Evolutionary conservation across 225 moss, liverwort and hornwort species (phyloP).

Genomic region (Ulota crispa): DNA sequence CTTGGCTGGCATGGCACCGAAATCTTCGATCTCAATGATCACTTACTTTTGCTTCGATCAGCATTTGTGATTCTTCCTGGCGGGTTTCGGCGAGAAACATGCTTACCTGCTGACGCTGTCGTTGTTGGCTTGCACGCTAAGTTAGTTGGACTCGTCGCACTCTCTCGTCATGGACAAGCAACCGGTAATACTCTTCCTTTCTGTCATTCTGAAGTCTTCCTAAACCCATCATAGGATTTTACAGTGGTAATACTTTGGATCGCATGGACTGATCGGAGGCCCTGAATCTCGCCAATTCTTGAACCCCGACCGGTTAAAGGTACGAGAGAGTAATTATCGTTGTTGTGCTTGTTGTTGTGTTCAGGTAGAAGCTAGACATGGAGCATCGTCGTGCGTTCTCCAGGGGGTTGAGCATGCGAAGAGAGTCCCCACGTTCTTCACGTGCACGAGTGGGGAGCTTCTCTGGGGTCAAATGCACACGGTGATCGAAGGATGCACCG

Average conservation of each 20-base stretch:
- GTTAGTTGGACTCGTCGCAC: not conserved
- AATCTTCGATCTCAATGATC: not conserved
- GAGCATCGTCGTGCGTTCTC: slow-evolving; percentile 16
- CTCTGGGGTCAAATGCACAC: slow-evolving; percentile 66
- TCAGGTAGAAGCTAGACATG: not conserved
- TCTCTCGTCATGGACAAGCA: slow-evolving; percentile 23
- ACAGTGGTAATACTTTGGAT: not conserved
- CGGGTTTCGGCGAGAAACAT: not conserved
- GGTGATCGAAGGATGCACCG: slow-evolving; percentile 34
- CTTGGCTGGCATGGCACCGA: no score
- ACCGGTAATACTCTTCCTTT: not conserved
- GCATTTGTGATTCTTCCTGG: no score
- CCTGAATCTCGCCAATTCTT: not conserved
- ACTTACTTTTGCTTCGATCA: not conserved
- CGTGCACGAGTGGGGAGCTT: slow-evolving; percentile 51
- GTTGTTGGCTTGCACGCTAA: not conserved
- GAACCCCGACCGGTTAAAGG: not conserved
- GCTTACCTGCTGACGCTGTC: not conserved
- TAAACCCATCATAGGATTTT: not conserved
- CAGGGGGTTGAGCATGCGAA: slow-evolving; percentile 16
- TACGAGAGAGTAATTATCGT: no score
- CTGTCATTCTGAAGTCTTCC: not conserved
- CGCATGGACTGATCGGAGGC: not conserved
- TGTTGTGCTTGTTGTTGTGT: not conserved
- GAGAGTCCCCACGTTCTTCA: slow-evolving; percentile 29